A percentile compares a stretch with the other conserved stretches of the same genome.
These are phyloP conservation scores for Aspergillus calidoustus DNA, from an alignment of 2,329 filamentous ascomycete species.

Conservation along the genomic window DNA sequence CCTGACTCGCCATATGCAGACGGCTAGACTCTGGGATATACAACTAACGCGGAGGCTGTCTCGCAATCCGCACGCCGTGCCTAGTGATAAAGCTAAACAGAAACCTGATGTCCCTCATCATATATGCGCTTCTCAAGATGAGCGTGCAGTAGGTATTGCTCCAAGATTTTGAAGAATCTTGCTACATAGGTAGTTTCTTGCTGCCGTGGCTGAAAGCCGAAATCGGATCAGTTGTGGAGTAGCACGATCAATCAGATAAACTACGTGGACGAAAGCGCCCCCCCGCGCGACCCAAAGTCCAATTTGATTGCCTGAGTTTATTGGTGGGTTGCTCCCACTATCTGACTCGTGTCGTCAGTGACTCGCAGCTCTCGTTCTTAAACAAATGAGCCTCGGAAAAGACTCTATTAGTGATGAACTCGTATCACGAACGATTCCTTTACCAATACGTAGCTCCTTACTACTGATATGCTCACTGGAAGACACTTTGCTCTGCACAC, in stretches of 20 bases:
- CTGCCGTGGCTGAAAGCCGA: too few species aligned
- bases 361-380: conserved; percentile 3
- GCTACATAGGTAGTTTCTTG: too few species aligned
- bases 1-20: too few species aligned
- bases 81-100: conserved; percentile 18
- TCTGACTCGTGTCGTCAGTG: conserved; percentile 31
- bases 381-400: neutral
- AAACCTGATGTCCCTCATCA: neutral
- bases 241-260: neutral
- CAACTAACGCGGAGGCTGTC: too few species aligned
- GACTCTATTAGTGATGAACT: neutral
- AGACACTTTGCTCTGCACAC: neutral
- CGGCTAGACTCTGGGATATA: too few species aligned
- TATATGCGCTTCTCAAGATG: neutral
- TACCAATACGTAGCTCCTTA: neutral
- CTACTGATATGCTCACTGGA: neutral
- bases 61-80: neutral
- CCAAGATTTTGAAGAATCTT: neutral
- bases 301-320: conserved; percentile 9
- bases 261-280: neutral
- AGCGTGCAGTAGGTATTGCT: neutral
- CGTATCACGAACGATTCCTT: neutral
- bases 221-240: neutral
- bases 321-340: conserved; percentile 19
- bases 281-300: conserved; percentile 16